Conservation (phyloP, 495 filamentous ascomycete genomes). For the Pyronema omphalodes region DNA sequence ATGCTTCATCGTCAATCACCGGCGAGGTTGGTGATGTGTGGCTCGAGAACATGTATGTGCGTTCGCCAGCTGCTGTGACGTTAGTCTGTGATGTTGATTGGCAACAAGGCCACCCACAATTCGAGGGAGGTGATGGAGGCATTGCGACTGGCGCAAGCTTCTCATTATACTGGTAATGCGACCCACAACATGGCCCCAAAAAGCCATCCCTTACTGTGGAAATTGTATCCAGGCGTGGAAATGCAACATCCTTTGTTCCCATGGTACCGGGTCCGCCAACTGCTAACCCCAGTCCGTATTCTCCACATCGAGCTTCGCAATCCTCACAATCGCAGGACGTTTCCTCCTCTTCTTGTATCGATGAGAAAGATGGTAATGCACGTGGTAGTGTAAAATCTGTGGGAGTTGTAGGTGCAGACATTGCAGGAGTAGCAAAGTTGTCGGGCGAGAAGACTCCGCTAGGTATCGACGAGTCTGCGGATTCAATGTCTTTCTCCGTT, state of each 20-base stretch:
- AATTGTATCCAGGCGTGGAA: not conserved
- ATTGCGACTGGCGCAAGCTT: constrained; percentile 17
- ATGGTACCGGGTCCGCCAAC: constrained; percentile 3
- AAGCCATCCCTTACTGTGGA: not conserved
- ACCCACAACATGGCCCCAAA: constrained; percentile 4
- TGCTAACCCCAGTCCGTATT: constrained; percentile 16
- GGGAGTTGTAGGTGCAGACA: constrained; percentile 19
- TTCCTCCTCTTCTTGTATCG: constrained; percentile 21
- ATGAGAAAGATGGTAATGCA: not conserved
- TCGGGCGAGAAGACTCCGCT: constrained; percentile 17
- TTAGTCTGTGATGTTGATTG: not conserved
- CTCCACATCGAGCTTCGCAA: constrained; percentile 4
- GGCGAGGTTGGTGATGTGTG: constrained; percentile 10
- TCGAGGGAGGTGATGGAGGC: constrained; percentile 23
- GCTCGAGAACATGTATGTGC: constrained; percentile 11
- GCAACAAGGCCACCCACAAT: constrained; percentile 15
- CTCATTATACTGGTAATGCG: constrained; percentile 13
- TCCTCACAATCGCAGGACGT: constrained; percentile 12
- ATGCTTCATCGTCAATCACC: constrained; percentile 21
- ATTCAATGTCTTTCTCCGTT: constrained; percentile 5
- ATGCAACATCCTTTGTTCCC: constrained; percentile 1
- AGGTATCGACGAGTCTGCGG: constrained; percentile 10
- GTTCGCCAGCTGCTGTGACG: constrained; percentile 13
- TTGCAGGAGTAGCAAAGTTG: constrained; percentile 10
- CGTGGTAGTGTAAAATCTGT: constrained; percentile 13